phyloP scores from a whole-genome alignment of 179 eudicot species.

The Actinidia chinensis region DNA sequence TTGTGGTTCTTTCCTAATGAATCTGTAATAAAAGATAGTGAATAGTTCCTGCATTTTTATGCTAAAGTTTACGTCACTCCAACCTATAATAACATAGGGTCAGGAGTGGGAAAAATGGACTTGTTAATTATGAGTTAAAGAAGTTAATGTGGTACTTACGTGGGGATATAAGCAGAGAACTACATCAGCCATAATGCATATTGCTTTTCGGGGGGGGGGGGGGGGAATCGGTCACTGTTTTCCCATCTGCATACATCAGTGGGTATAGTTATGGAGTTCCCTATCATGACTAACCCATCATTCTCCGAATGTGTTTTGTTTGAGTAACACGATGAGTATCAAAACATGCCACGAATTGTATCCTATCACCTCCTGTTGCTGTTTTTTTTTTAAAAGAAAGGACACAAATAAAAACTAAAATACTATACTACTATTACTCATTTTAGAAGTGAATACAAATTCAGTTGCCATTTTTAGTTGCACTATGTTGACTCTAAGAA shows the following conservation, averaged over 20 bases:
- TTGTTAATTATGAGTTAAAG: background rate
- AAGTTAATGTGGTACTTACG: too few species aligned
- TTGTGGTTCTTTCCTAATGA: background rate
- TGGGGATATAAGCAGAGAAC: background rate
- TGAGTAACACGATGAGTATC: background rate
- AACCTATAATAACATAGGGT: background rate
- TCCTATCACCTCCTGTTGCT: background rate
- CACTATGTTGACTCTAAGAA: background rate
- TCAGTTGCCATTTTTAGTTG: background rate
- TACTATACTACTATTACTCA: too few species aligned
- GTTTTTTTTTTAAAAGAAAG: too few species aligned
- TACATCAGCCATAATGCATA: too few species aligned
- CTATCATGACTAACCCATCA: background rate
- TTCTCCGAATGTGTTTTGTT: too few species aligned
- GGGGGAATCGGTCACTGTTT: too few species aligned
- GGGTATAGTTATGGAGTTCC: too few species aligned
- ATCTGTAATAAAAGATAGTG: constrained; percentile 9
- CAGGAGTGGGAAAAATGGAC: background rate
- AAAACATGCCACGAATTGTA: too few species aligned
- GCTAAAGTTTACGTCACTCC: background rate
- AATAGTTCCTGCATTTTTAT: background rate
- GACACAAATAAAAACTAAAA: background rate
- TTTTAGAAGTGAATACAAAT: background rate
- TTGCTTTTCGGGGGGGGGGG: too few species aligned
- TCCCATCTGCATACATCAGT: too few species aligned